Evolutionary conservation across 148 eudicot species (phyloP).

Genomic region (Beta vulgaris): DNA sequence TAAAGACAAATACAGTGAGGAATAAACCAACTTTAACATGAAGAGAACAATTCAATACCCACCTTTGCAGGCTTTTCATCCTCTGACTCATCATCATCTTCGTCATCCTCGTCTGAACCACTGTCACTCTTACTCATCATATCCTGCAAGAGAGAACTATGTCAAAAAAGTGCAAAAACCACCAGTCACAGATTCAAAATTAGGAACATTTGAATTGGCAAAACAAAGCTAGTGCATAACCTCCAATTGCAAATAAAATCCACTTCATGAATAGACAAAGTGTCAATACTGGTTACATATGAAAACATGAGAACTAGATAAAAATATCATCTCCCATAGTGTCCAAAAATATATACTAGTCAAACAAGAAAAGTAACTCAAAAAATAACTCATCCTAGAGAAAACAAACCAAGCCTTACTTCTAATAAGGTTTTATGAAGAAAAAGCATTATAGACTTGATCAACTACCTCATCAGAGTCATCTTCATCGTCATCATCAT

Average conservation of each 20-base stretch:
- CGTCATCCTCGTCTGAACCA: constrained; percentile 14
- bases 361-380: too few species aligned
- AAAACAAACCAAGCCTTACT: too few species aligned
- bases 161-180: not conserved
- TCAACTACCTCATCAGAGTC: constrained; percentile 37
- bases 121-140: constrained; percentile 17
- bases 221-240: too few species aligned
- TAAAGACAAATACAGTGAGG: not conserved
- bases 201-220: too few species aligned
- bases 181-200: too few species aligned
- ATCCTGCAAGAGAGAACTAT: constrained; percentile 22
- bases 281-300: not conserved
- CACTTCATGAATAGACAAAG: too few species aligned
- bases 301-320: not conserved
- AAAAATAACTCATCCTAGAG: too few species aligned
- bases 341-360: too few species aligned
- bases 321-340: too few species aligned
- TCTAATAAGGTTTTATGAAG: too few species aligned
- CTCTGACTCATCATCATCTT: constrained; percentile 28
- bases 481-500: constrained; percentile 36
- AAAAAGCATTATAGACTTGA: not conserved
- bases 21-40: not conserved
- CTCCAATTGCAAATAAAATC: too few species aligned
- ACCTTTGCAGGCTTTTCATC: constrained; percentile 36
- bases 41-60: constrained; percentile 12